A percentile compares a stretch with the other conserved stretches of the same genome.
Evolutionary conservation across 495 filamentous ascomycete species (phyloP).

Genomic region (Zalerion maritima): DNA sequence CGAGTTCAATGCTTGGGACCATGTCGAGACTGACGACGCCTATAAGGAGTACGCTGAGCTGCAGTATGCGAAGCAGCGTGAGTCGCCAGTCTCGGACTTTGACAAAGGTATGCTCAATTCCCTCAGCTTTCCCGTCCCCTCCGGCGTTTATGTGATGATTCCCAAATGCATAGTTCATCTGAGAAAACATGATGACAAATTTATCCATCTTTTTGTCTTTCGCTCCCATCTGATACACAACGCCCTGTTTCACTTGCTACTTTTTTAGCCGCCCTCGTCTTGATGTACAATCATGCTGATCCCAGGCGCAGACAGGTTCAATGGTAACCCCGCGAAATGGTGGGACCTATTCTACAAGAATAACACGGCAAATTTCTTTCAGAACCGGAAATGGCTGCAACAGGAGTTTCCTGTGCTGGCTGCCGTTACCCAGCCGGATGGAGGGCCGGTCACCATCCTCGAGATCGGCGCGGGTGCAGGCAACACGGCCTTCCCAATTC

Average conservation of each 20-base stretch:
- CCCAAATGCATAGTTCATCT: constrained; percentile 49
- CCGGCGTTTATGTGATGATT: constrained; percentile 37
- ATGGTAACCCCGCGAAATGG: constrained; percentile 77
- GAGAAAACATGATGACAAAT: constrained; percentile 39
- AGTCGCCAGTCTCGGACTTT: constrained; percentile 70
- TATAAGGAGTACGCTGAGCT: constrained; percentile 69
- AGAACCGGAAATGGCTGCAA: constrained; percentile 88
- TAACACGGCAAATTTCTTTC: constrained; percentile 94
- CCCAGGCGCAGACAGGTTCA: constrained; percentile 52
- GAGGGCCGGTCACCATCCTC: constrained; percentile 49
- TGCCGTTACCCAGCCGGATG: constrained; percentile 46
- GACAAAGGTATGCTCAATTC: constrained; percentile 47
- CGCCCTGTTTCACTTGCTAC: constrained; percentile 4
- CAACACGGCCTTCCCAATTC: constrained; percentile 86
- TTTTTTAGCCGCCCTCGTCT: neutral
- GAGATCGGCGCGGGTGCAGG: constrained; percentile 93
- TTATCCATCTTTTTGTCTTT: constrained; percentile 38
- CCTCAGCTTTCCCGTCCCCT: constrained; percentile 4
- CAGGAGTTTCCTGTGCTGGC: constrained; percentile 85
- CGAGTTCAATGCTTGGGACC: constrained; percentile 97
- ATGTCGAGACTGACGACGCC: constrained; percentile 72
- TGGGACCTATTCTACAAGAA: constrained; percentile 96
- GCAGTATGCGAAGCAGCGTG: constrained; percentile 71
- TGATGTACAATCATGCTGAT: constrained; percentile 11
- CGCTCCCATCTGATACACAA: constrained; percentile 45